Base-by-base conservation (phyloP, 768 basidiomycete species). In the Imleria badia region DNA sequence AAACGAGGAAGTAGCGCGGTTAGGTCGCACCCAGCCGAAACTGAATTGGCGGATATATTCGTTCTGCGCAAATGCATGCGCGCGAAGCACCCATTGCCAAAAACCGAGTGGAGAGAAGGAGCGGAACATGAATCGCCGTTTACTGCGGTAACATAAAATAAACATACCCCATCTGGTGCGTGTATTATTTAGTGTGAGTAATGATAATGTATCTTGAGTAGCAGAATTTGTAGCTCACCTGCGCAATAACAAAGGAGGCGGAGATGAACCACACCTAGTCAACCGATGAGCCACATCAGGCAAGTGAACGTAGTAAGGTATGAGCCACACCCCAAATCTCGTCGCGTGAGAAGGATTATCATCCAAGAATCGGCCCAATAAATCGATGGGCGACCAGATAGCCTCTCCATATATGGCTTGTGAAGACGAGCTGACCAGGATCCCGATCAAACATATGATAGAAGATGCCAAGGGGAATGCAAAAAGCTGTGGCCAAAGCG, bases 11-110 rank as follows among this genome's bases (percentile, higher is more conserved):
- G 76, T 30, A 92, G 78, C 3, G 89, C 83, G 2, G 89, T 92
- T 60, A 93, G 70, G 68, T 93, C 90, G 64, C 89, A 91, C 14
- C 91, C 89, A 5, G 91, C 89, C 41, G 84, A 87, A 65, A 92
- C 82, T 6, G 87, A 85, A 73, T 93, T 92, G 30, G 89, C 90
- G 11, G 88, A 86, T 62, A 89, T 87, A 68, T 89, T 91, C 30
- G 87, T 89, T 17, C 85, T 86, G 59, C 52, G 52, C 50, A 49
- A 38, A 45, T 26, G 42, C 20, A 44, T 48, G 42, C 33, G 20
- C 49, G 35, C 44, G 31, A 34, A 44, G 50, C 50, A 19, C 45
- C 48, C 47, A 58, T 58, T 44, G 19, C 20, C 60, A 51, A 46
- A 54, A 52, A 30, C 30, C 46, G 12, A 44, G 8, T 45, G 45